Evolutionary conservation across 768 basidiomycete genomes (phyloP).

Genomic region (Tylopilus balloui): DNA sequence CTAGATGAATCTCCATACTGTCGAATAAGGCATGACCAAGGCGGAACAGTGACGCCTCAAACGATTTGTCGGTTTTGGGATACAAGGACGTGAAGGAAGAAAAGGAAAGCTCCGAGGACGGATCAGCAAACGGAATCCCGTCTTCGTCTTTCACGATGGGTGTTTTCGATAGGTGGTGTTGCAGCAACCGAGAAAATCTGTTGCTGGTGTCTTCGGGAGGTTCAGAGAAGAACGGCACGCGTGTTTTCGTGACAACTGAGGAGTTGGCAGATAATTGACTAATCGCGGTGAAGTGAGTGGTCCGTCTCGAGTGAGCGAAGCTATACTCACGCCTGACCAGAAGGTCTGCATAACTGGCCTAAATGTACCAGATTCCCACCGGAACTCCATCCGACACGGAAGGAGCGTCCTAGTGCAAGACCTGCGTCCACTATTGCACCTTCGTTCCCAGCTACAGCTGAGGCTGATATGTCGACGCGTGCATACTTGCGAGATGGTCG

Average conservation of each 20-base stretch:
- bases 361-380: constrained; percentile 70
- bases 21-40: constrained; percentile 89
- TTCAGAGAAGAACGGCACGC: constrained; percentile 39
- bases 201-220: constrained; percentile 32
- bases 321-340: constrained; percentile 46
- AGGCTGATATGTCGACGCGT: constrained; percentile 64
- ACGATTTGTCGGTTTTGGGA: constrained; percentile 62
- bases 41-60: constrained; percentile 80
- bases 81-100: constrained; percentile 72
- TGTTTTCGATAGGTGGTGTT: constrained; percentile 73
- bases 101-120: constrained; percentile 64
- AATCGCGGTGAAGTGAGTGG: constrained; percentile 7
- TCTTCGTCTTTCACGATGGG: constrained; percentile 67
- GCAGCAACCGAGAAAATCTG: constrained; percentile 59
- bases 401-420: constrained; percentile 79
- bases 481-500: constrained; percentile 79
- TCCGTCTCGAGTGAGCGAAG: constrained; percentile 1
- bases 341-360: constrained; percentile 66
- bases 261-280: constrained; percentile 59
- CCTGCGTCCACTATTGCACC: constrained; percentile 74
- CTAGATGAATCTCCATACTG: constrained; percentile 63
- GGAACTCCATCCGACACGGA: constrained; percentile 88
- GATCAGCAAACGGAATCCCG: constrained; percentile 65
- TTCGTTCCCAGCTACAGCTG: constrained; percentile 62
- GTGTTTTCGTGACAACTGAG: constrained; percentile 52